Base-by-base conservation (phyloP, 805 yeast species). In the Ogataea corticis region DNA sequence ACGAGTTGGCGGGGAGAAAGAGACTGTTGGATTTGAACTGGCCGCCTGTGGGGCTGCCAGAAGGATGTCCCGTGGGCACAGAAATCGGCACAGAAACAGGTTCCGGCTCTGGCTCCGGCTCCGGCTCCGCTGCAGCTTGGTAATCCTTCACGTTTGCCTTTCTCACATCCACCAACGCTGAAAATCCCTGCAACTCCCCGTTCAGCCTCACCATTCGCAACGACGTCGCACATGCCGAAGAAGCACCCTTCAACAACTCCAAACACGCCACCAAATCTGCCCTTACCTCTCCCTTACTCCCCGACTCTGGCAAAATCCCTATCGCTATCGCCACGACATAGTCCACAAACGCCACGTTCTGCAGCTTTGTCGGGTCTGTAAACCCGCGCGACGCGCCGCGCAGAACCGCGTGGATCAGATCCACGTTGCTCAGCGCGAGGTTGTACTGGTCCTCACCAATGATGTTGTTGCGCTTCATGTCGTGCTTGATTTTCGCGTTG, bases 381-480 rank as follows among this genome's bases (percentile, higher is more conserved):
- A 38, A 31, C 29, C 30, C 35, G 17, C 19, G 17, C 2, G 42
- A 38, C 11, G 42, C 42, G 3, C 35, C 42, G 5, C 29, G 13
- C 21, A 38, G 17, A 38, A 38, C 29, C 35, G 30, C 10, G 28
- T 30, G 34, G 6, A 31, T 38, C n/a, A 13, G 12, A 4, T 7
- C 19, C 2, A 38, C 29, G 28, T 30, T 19, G 10, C 30, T 12
- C 18, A 38, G 21, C 18, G 35, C 28, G 9, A 29, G 10, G 13
- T 38, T 38, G 28, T 38, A 31, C 15, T 38, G 42, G 35, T 30
- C 35, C 35, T 38, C 35, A 37, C 40, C 40, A 37, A 37, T 37
- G 40, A 37, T 37, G 31, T 37, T 28, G 40, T 37, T 31, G 34
- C 35, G n/a, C 30, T 38, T 38, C 35, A 31, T 30, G 17, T 38